Conservation (phyloP, 2,329 filamentous ascomycete species). For the Aspergillus hortae region DNA sequence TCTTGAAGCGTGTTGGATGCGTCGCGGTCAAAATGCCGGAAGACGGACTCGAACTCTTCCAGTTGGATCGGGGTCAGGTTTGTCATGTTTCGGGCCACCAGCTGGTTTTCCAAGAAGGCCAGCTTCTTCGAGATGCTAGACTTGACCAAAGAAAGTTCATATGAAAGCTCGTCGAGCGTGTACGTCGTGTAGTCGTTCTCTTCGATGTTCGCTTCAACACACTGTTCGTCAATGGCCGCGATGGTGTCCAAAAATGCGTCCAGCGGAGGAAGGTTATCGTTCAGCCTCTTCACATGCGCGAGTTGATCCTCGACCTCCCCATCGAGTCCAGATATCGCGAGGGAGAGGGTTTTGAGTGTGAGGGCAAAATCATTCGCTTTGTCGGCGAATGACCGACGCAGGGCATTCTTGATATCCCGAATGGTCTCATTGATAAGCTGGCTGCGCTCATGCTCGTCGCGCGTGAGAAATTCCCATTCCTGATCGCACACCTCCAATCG, state of each 20-base stretch:
- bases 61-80: conserved; percentile 97
- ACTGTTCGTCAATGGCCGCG: conserved; percentile 79
- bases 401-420: conserved; percentile 93
- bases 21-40: conserved; percentile 95
- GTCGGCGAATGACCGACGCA: conserved; percentile 90
- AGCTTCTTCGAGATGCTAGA: conserved; percentile 94
- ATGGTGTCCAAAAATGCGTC: conserved; percentile 89
- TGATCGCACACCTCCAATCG: conserved; percentile 76
- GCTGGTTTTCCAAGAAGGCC: conserved; percentile 95
- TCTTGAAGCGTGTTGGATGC: conserved; percentile 86
- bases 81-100: conserved; percentile 97
- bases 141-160: conserved; percentile 88
- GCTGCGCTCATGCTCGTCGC: conserved; percentile 80
- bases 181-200: conserved; percentile 99
- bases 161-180: conserved; percentile 91
- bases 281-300: conserved; percentile 78
- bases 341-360: conserved; percentile 88
- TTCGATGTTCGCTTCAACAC: conserved; percentile 94
- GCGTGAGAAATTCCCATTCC: conserved; percentile 76
- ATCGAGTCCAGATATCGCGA: conserved; percentile 94
- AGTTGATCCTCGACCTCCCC: conserved; percentile 95
- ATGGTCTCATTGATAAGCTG: conserved; percentile 98
- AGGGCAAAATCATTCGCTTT: conserved; percentile 98
- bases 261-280: conserved; percentile 81
- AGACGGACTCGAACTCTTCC: conserved; percentile 97